Evolutionary conservation across 192 early-diverging fungal species (phyloP).

Genomic region (Tieghemiomyces parasiticus): DNA sequence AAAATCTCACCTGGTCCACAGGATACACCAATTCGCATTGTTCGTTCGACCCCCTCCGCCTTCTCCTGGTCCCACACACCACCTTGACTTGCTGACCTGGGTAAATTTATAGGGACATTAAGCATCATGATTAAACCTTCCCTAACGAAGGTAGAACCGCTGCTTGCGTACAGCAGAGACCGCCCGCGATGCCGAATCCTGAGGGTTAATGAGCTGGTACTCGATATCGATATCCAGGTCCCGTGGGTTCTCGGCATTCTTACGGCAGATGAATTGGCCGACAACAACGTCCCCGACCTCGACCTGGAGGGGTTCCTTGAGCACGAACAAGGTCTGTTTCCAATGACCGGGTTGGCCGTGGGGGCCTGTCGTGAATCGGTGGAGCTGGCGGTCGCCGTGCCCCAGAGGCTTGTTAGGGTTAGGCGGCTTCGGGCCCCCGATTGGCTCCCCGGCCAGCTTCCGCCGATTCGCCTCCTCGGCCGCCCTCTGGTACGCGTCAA

Average conservation of each 20-base stretch:
- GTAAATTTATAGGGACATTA: no score
- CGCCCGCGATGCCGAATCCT: background rate
- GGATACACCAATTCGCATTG: no score
- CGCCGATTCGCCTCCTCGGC: no score
- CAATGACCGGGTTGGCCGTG: constrained; percentile 82
- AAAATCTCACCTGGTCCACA: no score
- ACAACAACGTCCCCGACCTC: constrained; percentile 26
- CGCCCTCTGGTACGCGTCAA: constrained; percentile 1
- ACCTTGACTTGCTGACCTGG: no score
- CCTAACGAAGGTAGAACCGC: constrained; percentile 16
- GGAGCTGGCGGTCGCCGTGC: constrained; percentile 17
- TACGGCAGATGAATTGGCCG: constrained; percentile 51
- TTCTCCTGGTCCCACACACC: no score
- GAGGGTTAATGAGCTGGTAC: constrained; percentile 14
- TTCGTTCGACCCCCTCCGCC: no score
- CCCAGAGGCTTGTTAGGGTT: constrained; percentile 18
- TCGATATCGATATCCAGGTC: constrained; percentile 52
- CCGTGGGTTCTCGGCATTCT: constrained; percentile 45
- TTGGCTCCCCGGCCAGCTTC: no score
- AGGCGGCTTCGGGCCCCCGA: constrained; percentile 10
- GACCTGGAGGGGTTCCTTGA: constrained; percentile 43
- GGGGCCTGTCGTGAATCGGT: constrained; percentile 56
- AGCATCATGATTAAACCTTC: constrained; percentile 11
- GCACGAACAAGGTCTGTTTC: constrained; percentile 85
- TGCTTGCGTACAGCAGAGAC: constrained; percentile 10